A percentile compares a stretch with the other conserved stretches of the same genome.
Evolutionary conservation across 257 asterid species (phyloP).

Genomic region (Leonotis leonurus): DNA sequence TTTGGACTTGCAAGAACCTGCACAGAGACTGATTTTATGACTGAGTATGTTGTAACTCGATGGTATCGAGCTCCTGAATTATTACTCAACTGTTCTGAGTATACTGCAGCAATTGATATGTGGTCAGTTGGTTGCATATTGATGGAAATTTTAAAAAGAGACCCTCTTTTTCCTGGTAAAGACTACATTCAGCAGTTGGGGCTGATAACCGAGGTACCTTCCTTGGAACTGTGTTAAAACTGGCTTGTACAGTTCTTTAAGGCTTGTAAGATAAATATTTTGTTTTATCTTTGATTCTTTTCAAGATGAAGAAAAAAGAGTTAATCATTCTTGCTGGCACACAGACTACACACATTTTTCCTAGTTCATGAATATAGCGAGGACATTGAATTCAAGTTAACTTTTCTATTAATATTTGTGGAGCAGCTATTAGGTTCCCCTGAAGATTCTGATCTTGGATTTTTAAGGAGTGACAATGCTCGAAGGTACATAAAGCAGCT

Average conservation of each 20-base stretch:
- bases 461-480: conserved; percentile 75
- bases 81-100: conserved; percentile 58
- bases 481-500: conserved; percentile 66
- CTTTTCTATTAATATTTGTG: neutral
- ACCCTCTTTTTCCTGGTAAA: conserved; percentile 64
- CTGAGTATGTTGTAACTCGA: conserved; percentile 52
- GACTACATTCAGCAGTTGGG: conserved; percentile 61
- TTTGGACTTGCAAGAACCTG: conserved; percentile 51
- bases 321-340: neutral
- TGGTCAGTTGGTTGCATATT: conserved; percentile 75
- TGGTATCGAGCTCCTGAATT: conserved; percentile 70
- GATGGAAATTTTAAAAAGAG: conserved; percentile 54
- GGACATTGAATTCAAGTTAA: neutral
- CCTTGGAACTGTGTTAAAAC: neutral
- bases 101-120: conserved; percentile 58
- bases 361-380: neutral
- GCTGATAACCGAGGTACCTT: conserved; percentile 47
- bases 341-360: neutral
- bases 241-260: neutral
- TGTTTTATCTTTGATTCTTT: neutral
- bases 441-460: conserved; percentile 82
- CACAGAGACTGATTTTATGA: conserved; percentile 46
- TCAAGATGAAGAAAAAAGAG: neutral
- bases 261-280: neutral
- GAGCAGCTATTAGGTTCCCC: conserved; percentile 79